These are phyloP conservation scores for Talaromyces nanjingensis DNA, from an alignment of 495 filamentous ascomycete genomes.

Conservation along the genomic window DNA sequence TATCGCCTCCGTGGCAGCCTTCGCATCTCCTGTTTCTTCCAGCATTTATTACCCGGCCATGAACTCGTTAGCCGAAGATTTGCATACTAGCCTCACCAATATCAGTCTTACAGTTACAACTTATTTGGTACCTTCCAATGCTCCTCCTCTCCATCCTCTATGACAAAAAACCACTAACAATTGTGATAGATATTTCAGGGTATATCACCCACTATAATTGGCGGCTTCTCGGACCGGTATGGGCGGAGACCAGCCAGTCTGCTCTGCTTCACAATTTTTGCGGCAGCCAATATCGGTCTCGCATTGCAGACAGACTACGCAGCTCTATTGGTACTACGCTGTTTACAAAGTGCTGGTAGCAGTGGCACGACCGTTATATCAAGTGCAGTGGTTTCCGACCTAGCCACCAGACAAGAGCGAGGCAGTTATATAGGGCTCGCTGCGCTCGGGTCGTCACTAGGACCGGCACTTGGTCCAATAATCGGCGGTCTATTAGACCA, in stretches of 20 bases:
- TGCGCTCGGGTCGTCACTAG: constrained; percentile 25
- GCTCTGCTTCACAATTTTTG: constrained; percentile 39
- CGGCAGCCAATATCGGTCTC: constrained; percentile 41
- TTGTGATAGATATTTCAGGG: constrained; percentile 40
- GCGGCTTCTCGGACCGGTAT: constrained; percentile 36
- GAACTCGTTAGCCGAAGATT: constrained; percentile 48
- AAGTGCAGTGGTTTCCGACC: constrained; percentile 33
- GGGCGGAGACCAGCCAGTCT: constrained; percentile 45
- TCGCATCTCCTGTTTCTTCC: constrained; percentile 65
- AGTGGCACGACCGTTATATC: constrained; percentile 39
- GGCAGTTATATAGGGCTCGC: constrained; percentile 37
- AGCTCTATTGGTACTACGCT: constrained; percentile 42
- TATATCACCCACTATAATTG: constrained; percentile 42
- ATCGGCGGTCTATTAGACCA: constrained; percentile 60
- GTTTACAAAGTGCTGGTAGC: constrained; percentile 42
- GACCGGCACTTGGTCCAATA: constrained; percentile 51
- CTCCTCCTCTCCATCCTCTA: background rate
- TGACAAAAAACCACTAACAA: background rate
- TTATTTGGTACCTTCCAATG: constrained; percentile 45
- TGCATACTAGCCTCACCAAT: constrained; percentile 50
- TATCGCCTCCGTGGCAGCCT: constrained; percentile 56
- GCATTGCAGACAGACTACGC: constrained; percentile 39
- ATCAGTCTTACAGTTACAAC: constrained; percentile 67
- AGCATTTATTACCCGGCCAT: constrained; percentile 74
- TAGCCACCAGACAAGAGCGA: constrained; percentile 33